These are phyloP conservation scores for Trichoderma gracile DNA, from an alignment of 2,329 filamentous ascomycete species.

Conservation along the genomic window DNA sequence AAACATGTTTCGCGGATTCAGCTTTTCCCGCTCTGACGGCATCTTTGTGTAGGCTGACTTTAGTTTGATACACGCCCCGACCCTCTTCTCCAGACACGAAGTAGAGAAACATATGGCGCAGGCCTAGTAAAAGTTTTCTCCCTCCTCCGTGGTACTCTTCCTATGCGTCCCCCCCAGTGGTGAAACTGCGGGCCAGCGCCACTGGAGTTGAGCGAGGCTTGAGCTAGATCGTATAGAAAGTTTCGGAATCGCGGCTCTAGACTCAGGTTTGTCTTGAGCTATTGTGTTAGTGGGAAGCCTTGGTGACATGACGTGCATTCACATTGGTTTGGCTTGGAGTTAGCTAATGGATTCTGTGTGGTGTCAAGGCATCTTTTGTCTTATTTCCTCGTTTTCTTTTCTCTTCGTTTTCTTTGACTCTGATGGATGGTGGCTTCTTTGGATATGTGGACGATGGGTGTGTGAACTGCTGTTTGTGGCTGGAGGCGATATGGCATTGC, in stretches of 20 bases:
- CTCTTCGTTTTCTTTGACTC: neutral
- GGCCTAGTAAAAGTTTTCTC: slow-evolving; percentile 5
- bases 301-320: slow-evolving; percentile 2
- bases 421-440: neutral
- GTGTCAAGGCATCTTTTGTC: neutral
- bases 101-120: slow-evolving; percentile 16
- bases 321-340: neutral
- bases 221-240: slow-evolving; percentile 2
- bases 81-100: neutral
- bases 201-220: slow-evolving; percentile 16
- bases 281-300: slow-evolving; percentile 11
- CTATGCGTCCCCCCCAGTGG: neutral
- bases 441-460: neutral
- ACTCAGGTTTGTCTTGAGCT: slow-evolving; percentile 1
- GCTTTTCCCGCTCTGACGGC: too few relatives aligned
- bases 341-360: neutral
- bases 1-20: neutral
- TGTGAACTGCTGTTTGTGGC: neutral
- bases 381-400: neutral
- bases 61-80: neutral
- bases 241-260: slow-evolving; percentile 23
- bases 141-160: too few relatives aligned
- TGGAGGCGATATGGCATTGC: neutral
- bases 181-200: slow-evolving; percentile 18
- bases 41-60: neutral